Percentiles rank a stretch among this genome's conserved stretches.
phyloP scores from a whole-genome alignment of 202 grass and related monocot genomes.

The Zizania palustris region DNA sequence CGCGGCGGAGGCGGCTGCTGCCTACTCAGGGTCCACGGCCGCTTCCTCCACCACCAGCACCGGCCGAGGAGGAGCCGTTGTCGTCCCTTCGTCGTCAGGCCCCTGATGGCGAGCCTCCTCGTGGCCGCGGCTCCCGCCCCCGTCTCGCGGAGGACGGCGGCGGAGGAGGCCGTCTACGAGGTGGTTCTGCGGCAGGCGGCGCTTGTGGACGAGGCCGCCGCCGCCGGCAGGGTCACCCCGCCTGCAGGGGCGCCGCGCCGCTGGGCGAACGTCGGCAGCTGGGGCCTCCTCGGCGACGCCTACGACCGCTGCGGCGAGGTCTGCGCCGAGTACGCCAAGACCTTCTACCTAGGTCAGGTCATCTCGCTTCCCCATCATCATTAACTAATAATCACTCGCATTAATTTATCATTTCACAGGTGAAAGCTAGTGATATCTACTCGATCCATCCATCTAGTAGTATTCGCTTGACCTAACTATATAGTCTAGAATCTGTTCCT shows the following conservation, averaged over 20 bases:
- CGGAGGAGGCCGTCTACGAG: constrained; percentile 76
- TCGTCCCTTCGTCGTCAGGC: background rate
- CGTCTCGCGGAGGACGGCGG: constrained; percentile 21
- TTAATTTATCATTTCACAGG: background rate
- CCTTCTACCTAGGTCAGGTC: constrained; percentile 82
- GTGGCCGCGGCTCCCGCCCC: constrained; percentile 38
- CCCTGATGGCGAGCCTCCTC: constrained; percentile 48
- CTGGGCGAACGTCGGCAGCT: background rate
- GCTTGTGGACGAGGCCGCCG: constrained; percentile 40
- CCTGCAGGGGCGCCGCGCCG: background rate
- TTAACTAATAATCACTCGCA: no score
- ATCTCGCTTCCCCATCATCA: background rate
- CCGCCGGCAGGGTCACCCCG: no score
- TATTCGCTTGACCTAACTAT: background rate
- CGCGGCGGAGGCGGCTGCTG: background rate
- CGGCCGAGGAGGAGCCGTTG: background rate
- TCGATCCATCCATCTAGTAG: background rate
- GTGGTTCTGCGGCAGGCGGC: constrained; percentile 89
- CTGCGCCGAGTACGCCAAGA: constrained; percentile 99
- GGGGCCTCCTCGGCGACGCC: constrained; percentile 70
- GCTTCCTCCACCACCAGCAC: background rate
- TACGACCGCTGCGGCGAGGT: constrained; percentile 87
- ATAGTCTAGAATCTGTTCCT: background rate
- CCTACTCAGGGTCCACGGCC: background rate
- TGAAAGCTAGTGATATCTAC: background rate